phyloP scores from a whole-genome alignment of 176 grass and related monocot species.

The Leersia perrieri region DNA sequence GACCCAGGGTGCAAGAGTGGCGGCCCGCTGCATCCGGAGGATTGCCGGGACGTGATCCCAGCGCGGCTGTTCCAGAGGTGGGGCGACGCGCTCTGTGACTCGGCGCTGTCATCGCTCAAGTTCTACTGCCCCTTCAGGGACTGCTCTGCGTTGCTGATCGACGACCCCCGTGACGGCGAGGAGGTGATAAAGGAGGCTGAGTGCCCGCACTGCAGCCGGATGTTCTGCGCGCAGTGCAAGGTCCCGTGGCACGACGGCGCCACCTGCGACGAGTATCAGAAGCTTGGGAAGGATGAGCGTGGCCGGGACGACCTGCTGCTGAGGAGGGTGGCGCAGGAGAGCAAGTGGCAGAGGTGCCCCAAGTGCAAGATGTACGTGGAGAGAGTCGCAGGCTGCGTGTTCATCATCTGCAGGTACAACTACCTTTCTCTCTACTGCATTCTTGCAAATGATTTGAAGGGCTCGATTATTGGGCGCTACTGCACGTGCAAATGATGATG shows the following conservation, averaged over 20 bases:
- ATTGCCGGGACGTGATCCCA: conserved; percentile 46
- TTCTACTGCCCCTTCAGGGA: conserved; percentile 78
- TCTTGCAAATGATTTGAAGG: not conserved
- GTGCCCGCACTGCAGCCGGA: conserved; percentile 60
- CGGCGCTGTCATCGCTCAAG: conserved; percentile 32
- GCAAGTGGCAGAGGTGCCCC: conserved; percentile 79
- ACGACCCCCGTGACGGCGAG: conserved; percentile 26
- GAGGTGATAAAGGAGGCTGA: conserved; percentile 17
- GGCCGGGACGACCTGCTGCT: conserved; percentile 56
- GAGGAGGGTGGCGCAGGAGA: conserved; percentile 40
- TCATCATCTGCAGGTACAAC: conserved; percentile 68
- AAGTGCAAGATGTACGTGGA: conserved; percentile 84
- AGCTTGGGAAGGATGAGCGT: conserved; percentile 44
- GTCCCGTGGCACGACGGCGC: conserved; percentile 71
- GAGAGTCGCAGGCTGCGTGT: conserved; percentile 53
- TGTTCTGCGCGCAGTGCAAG: conserved; percentile 67
- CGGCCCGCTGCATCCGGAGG: conserved; percentile 41
- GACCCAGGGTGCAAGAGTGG: conserved; percentile 40
- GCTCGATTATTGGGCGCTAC: not conserved
- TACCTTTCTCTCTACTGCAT: not conserved
- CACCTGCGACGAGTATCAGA: conserved; percentile 44
- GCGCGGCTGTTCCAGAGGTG: conserved; percentile 39
- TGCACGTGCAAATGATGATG: not conserved
- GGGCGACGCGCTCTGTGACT: conserved; percentile 51
- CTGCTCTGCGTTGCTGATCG: conserved; percentile 48